A percentile compares a stretch with the other conserved stretches of the same genome.
These are phyloP conservation scores for Xylariales sp. DNA, from an alignment of 2,329 filamentous ascomycete genomes.

Conservation along the genomic window DNA sequence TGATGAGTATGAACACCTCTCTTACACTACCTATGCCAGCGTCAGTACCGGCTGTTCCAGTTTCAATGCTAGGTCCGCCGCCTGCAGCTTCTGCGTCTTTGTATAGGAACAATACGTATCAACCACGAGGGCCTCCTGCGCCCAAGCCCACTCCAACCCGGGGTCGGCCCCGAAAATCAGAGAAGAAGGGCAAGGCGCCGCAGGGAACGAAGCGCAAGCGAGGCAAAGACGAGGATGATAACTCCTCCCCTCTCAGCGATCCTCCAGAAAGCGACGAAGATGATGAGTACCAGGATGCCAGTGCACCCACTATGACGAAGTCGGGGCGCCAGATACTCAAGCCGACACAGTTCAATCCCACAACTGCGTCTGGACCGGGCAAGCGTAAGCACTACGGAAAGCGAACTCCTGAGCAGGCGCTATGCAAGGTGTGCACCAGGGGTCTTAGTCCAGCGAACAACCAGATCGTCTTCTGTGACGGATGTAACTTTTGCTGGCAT, in stretches of 20 bases:
- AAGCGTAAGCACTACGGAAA: conserved; percentile 46
- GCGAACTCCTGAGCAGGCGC: conserved; percentile 53
- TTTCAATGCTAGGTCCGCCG: conserved; percentile 9
- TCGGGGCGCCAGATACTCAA: conserved; percentile 70
- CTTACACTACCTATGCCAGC: conserved; percentile 33
- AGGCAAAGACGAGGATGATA: conserved; percentile 19
- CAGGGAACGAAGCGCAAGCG: conserved; percentile 31
- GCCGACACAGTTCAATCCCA: conserved; percentile 58
- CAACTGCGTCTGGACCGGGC: conserved; percentile 33
- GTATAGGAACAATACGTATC: not conserved
- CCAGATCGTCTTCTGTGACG: conserved; percentile 81
- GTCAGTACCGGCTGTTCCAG: conserved; percentile 6
- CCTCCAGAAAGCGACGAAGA: conserved; percentile 22
- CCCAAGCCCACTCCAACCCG: conserved; percentile 9
- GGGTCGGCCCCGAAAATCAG: conserved; percentile 14
- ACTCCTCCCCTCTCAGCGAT: conserved; percentile 23
- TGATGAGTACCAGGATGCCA: conserved; percentile 29
- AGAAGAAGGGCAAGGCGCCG: conserved; percentile 14
- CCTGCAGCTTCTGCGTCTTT: conserved; percentile 4
- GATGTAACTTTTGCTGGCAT: conserved; percentile 75
- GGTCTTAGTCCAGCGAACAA: conserved; percentile 69
- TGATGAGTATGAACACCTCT: conserved; percentile 35
- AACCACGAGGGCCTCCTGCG: not conserved
- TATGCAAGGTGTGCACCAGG: conserved; percentile 69
- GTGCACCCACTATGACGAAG: conserved; percentile 63